Conservation (phyloP, 2,329 filamentous ascomycete species). For the Penicillium sp. region DNA sequence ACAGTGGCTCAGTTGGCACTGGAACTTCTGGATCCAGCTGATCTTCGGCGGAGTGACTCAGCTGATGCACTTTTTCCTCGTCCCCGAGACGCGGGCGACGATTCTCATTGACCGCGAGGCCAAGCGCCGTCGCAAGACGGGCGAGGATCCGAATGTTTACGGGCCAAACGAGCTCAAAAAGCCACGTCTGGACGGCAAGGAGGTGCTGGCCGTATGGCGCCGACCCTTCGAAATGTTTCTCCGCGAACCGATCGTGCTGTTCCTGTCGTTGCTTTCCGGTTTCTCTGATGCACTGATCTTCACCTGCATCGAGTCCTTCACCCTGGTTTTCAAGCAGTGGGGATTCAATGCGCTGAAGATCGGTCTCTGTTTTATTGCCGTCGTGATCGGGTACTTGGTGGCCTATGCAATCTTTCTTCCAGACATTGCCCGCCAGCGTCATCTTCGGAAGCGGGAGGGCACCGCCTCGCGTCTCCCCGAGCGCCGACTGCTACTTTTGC, state of each 20-base stretch:
- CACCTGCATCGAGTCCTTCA: slow-evolving; percentile 60
- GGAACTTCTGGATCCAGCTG: slow-evolving; percentile 62
- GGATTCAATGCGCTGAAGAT: slow-evolving; percentile 19
- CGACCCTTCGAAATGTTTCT: slow-evolving; percentile 70
- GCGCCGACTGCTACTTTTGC: too few relatives aligned
- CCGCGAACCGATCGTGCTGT: slow-evolving; percentile 69
- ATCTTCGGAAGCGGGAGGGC: too few relatives aligned
- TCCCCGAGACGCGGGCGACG: slow-evolving; percentile 56
- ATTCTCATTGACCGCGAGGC: slow-evolving; percentile 58
- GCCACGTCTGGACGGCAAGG: slow-evolving; percentile 46
- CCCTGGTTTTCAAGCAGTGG: slow-evolving; percentile 51
- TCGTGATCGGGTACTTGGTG: slow-evolving; percentile 55
- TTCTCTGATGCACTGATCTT: slow-evolving; percentile 70
- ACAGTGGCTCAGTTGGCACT: slow-evolving; percentile 47
- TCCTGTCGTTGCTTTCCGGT: slow-evolving; percentile 65
- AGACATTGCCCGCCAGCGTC: too few relatives aligned
- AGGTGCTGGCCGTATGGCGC: slow-evolving; percentile 48
- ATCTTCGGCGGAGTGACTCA: slow-evolving; percentile 55
- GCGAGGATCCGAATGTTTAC: slow-evolving; percentile 59
- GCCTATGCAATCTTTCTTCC: slow-evolving; percentile 50
- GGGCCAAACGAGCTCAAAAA: slow-evolving; percentile 56
- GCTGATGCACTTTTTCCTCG: slow-evolving; percentile 43
- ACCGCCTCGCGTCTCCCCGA: too few relatives aligned
- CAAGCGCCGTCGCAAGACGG: slow-evolving; percentile 51
- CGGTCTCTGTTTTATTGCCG: slow-evolving; percentile 28